These are phyloP conservation scores for Ecytonucleospora hepatopenaei DNA, from an alignment of 371 early-diverging fungal species.

Conservation along the genomic window DNA sequence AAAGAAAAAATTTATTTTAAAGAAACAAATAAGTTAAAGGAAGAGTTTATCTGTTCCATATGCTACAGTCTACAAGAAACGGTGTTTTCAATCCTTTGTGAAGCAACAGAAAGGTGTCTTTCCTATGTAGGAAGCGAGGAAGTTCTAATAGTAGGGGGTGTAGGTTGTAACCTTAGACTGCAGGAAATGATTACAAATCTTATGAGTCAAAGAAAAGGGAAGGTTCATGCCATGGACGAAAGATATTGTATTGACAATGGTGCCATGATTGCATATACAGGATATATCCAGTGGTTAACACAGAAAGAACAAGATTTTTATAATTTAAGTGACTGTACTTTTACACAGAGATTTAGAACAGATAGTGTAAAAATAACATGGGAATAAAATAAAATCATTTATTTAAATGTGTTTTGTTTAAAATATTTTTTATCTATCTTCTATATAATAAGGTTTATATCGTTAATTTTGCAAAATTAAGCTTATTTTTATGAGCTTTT, in stretches of 20 bases:
- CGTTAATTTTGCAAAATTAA: not conserved
- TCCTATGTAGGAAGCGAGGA: constrained; percentile 80
- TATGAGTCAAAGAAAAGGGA: constrained; percentile 75
- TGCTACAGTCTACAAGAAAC: constrained; percentile 95
- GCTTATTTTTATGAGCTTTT: not conserved
- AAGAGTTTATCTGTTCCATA: constrained; percentile 64
- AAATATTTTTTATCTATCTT: not conserved
- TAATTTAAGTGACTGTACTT: constrained; percentile 68
- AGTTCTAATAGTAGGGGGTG: constrained; percentile 93
- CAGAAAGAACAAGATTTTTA: too few species aligned
- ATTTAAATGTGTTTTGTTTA: too few species aligned
- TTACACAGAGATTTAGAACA: constrained; percentile 81
- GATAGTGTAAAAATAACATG: constrained; percentile 76
- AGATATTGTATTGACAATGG: constrained; percentile 97
- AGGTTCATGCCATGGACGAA: constrained; percentile 86
- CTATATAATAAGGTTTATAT: too few species aligned
- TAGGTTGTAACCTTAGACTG: constrained; percentile 75
- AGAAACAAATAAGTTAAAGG: not conserved
- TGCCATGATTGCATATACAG: constrained; percentile 97
- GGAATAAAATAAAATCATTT: constrained; percentile 57
- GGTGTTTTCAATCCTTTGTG: constrained; percentile 90
- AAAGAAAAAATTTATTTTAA: too few species aligned
- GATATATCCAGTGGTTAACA: constrained; percentile 60
- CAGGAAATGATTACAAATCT: constrained; percentile 94
- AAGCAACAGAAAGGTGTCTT: constrained; percentile 99